These are phyloP conservation scores for Xylaria palmicola DNA, from an alignment of 495 filamentous ascomycete species.

Conservation along the genomic window DNA sequence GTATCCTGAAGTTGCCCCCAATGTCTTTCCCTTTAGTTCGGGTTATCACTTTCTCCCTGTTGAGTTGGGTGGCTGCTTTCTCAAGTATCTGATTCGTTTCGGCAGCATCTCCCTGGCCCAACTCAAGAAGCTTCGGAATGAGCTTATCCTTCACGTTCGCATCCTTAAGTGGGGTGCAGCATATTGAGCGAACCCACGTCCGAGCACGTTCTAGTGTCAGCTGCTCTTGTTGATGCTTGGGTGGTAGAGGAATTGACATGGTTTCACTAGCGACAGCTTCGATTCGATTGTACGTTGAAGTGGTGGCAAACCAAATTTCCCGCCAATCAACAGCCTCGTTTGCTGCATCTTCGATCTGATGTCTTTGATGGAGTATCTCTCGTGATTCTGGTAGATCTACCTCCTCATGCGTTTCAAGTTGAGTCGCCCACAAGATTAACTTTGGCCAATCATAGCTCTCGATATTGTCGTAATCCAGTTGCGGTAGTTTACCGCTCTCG, in stretches of 20 bases:
- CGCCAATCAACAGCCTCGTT: slow-evolving; percentile 45
- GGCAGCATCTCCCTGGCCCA: slow-evolving; percentile 33
- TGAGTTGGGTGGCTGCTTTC: slow-evolving; percentile 56
- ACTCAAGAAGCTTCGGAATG: slow-evolving; percentile 34
- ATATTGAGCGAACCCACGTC: slow-evolving; percentile 36
- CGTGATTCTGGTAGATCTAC: slow-evolving; percentile 39
- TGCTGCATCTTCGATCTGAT: slow-evolving; percentile 28
- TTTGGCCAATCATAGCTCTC: slow-evolving; percentile 72
- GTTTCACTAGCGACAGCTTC: slow-evolving; percentile 37
- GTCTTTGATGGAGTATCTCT: slow-evolving; percentile 29
- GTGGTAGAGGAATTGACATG: slow-evolving; percentile 24
- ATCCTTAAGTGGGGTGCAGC: slow-evolving; percentile 34
- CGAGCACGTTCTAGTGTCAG: slow-evolving; percentile 22
- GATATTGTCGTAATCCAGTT: slow-evolving; percentile 70
- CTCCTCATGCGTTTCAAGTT: slow-evolving; percentile 39
- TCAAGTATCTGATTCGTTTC: slow-evolving; percentile 48
- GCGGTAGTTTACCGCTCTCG: slow-evolving; percentile 61
- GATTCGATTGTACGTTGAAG: slow-evolving; percentile 46
- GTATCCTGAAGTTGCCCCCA: slow-evolving; percentile 57
- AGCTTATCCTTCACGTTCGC: slow-evolving; percentile 36
- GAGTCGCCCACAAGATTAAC: slow-evolving; percentile 67
- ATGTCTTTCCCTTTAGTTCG: slow-evolving; percentile 54
- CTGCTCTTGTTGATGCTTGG: slow-evolving; percentile 6
- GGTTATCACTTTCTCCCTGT: slow-evolving; percentile 58
- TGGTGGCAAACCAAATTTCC: slow-evolving; percentile 44